Evolutionary conservation across 2,329 filamentous ascomycete genomes (phyloP).

Genomic region (Pestalotiopsis fici): DNA sequence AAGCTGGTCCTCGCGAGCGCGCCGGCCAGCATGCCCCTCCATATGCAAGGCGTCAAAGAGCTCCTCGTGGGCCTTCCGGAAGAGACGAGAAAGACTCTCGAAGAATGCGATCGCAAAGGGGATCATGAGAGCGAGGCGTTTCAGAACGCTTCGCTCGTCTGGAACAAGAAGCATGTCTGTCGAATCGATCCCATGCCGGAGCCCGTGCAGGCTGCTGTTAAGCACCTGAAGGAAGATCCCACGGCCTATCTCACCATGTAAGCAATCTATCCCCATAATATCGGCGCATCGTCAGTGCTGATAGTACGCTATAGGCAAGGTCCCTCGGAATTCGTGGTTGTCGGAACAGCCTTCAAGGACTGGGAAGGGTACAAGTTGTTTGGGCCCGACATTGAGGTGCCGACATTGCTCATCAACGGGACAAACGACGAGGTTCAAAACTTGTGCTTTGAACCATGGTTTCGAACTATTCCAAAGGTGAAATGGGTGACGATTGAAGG

Average conservation of each 20-base stretch:
- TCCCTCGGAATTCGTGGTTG: conserved; percentile 15
- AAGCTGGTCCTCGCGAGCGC: not conserved
- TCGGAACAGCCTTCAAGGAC: conserved; percentile 15
- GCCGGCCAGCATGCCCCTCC: not conserved
- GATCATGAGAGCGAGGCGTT: not conserved
- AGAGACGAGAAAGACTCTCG: not conserved
- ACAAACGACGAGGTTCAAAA: conserved; percentile 26
- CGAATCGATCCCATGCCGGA: not conserved
- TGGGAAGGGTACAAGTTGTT: conserved; percentile 18
- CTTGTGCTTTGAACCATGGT: conserved; percentile 21
- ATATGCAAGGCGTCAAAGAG: not conserved
- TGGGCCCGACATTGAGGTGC: conserved; percentile 15
- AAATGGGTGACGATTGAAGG: conserved; percentile 20
- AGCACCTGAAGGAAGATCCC: not conserved
- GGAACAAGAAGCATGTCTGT: not conserved
- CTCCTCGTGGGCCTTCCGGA: not conserved
- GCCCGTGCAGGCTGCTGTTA: not conserved
- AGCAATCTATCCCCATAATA: not conserved
- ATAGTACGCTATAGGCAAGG: conserved; percentile 15
- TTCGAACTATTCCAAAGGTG: conserved; percentile 22
- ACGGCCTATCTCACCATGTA: not conserved
- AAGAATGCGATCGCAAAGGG: not conserved
- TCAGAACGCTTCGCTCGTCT: not conserved
- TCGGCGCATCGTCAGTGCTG: not conserved
- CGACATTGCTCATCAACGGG: conserved; percentile 21